These are phyloP conservation scores for Leishmania gerbilli DNA, from an alignment of 208 protist species.

Conservation along the genomic window DNA sequence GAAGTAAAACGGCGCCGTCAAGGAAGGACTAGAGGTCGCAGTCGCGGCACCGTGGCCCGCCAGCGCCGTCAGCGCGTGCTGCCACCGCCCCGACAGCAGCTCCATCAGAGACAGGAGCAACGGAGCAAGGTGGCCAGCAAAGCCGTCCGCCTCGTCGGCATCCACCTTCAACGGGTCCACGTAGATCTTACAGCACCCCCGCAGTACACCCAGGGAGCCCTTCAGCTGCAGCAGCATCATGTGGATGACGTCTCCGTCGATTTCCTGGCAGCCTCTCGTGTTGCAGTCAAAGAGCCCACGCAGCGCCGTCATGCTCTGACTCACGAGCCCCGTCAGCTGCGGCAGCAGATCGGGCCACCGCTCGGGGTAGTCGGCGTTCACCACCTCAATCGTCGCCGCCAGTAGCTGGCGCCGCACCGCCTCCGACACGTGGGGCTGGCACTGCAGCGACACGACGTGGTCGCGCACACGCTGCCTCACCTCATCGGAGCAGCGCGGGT, in stretches of 20 bases:
- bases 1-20: slow-evolving; percentile 22
- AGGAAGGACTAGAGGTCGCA: slow-evolving; percentile 11
- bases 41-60: slow-evolving; percentile 11
- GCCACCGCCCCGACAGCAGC: slow-evolving; percentile 49
- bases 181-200: slow-evolving; percentile 68
- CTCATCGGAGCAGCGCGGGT: slow-evolving; percentile 52
- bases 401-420: slow-evolving; percentile 76
- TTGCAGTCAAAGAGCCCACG: slow-evolving; percentile 22
- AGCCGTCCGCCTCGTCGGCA: slow-evolving; percentile 53
- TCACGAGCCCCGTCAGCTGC: slow-evolving; percentile 53
- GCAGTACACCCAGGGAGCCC: slow-evolving; percentile 67
- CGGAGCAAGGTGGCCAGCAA: slow-evolving; percentile 40
- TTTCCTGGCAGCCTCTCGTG: slow-evolving; percentile 18
- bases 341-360: slow-evolving; percentile 69
- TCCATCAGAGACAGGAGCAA: slow-evolving; percentile 55
- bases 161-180: slow-evolving; percentile 55
- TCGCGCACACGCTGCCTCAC: slow-evolving; percentile 48
- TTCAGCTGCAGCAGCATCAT: slow-evolving; percentile 57
- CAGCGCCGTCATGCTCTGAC: slow-evolving; percentile 36
- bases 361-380: slow-evolving; percentile 72
- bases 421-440: slow-evolving; percentile 66
- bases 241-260: slow-evolving; percentile 20
- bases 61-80: slow-evolving; percentile 32
- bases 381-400: slow-evolving; percentile 60
- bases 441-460: slow-evolving; percentile 65